Conservation (phyloP, 106 monocot species). For the Platanthera zijinensis region DNA sequence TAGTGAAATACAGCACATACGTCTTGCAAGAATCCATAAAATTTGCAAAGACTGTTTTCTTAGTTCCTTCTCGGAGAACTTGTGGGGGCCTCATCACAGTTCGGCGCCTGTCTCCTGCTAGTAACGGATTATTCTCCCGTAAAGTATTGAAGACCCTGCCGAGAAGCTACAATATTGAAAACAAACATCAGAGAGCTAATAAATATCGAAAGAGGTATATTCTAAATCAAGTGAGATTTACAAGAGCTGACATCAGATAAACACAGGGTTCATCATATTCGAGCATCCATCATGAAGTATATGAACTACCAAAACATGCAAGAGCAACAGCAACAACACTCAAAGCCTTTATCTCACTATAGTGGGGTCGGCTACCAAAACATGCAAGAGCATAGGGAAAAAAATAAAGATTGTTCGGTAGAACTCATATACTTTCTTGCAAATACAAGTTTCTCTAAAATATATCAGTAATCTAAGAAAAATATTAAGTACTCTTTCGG, state of each 20-base stretch:
- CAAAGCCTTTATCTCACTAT: no score
- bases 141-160: slow-evolving; percentile 90
- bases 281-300: background rate
- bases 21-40: slow-evolving; percentile 94
- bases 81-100: slow-evolving; percentile 96
- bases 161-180: slow-evolving; percentile 47
- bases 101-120: slow-evolving; percentile 85
- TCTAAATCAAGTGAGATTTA: background rate
- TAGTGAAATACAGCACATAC: slow-evolving; percentile 19
- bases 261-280: background rate
- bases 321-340: no score
- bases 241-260: background rate
- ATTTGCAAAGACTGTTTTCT: slow-evolving; percentile 95
- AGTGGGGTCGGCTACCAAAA: no score
- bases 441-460: background rate
- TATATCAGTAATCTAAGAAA: background rate
- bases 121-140: slow-evolving; percentile 83
- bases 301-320: background rate
- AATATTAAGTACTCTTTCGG: background rate
- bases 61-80: slow-evolving; percentile 95
- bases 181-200: background rate
- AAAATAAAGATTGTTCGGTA: background rate
- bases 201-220: background rate
- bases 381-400: background rate
- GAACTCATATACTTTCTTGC: background rate